Base-by-base conservation (phyloP, 1,139 yeast genomes). In the Kazachstania sp. region DNA sequence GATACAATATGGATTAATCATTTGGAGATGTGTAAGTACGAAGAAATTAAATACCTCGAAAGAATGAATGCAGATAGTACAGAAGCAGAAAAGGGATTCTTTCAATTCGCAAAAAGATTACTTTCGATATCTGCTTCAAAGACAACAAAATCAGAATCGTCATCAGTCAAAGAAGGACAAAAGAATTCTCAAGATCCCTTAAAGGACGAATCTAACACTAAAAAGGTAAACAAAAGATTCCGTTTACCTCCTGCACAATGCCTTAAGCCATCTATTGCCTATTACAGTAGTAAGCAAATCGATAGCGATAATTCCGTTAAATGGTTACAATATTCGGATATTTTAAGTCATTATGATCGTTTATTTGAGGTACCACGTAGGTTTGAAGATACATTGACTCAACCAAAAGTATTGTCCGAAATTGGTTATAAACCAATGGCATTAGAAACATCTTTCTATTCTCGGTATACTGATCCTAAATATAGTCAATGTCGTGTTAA, bases 321-420 rank as follows among this genome's bases (percentile, higher is more conserved):
- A 36, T n/a, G 20, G 18, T 41, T 51, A 48, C 45, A 58, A 68
- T 73, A 56, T 43, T 67, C 52, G 62, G 74, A 2, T 58, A 65
- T 35, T 9, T 68, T 70, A 53, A 73, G 73, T 49, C 54, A 58
- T 3, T 69, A 71, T 70, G 60, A 61, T 39, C 59, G 63, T 34
- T 55, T 75, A 2, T 78, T 75, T 52, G 67, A 65, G 36, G 59
- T 75, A 1, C 79, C 78, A 52, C 47, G 58, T 39, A 51, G 58
- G 11, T 76, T 63, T 56, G 45, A 47, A 8, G 47, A 57, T 2
- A 67, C 75, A 1, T 61, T 78, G 15, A 54, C 62, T 1, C 61
- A 66, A 46, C 82, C 82, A 62, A 74, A 2, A 58, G 64, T 35
- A 11, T 68, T 70, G 52, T 72, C 72, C 49, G 53, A 58, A 2